Base-by-base conservation (phyloP, 352 stramenopile genomes). In the Pseudoperonospora humuli region DNA sequence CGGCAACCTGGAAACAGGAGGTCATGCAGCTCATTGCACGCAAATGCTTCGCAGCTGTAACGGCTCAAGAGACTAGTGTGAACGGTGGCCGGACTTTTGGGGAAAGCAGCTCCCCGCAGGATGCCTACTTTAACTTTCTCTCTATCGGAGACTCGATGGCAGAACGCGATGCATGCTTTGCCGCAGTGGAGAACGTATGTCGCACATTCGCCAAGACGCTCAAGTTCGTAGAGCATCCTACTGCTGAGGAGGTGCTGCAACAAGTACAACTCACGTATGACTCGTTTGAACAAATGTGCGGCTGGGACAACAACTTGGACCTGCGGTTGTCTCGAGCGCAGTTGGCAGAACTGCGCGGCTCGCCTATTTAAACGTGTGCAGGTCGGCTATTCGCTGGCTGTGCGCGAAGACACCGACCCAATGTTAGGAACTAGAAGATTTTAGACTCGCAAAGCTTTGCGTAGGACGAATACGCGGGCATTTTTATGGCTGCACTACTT, bases 261-360 rank as follows among this genome's bases (percentile, higher is more conserved):
- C 80, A 93, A 51, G 74, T 93, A 19, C 73, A 86, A 39, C 70
- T 93, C 31, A 83, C 80, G 14, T 68, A 85, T 53, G 71, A 87
- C 45, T 90, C 75, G 46, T 87, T 93, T 44, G 77, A 93, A 52
- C 77, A 93, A 33, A 90, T 93, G 80, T 93, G 80, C 45, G 66
- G 59, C 36, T 90, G 74, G 73, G 49, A 67, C 25, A 79, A 63
- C 53, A 74, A 77, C 51, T 46, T 90, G 7, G 80, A 93, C 40
- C 45, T 93, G 55, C 73, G 75, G 33, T 70, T 93, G 29, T 87
- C 77, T 26, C 71, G 74, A 14, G 66, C 66, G 25, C 80, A 93
- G 60, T 61, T 93, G n/a, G 73, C 69, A 1, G 73, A 88, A 41
- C 56, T 88, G 54, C 76, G 71, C 15, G 75, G 71, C 21, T 48